Conservation (phyloP, 257 asterid species). For the Coffea canephora region DNA sequence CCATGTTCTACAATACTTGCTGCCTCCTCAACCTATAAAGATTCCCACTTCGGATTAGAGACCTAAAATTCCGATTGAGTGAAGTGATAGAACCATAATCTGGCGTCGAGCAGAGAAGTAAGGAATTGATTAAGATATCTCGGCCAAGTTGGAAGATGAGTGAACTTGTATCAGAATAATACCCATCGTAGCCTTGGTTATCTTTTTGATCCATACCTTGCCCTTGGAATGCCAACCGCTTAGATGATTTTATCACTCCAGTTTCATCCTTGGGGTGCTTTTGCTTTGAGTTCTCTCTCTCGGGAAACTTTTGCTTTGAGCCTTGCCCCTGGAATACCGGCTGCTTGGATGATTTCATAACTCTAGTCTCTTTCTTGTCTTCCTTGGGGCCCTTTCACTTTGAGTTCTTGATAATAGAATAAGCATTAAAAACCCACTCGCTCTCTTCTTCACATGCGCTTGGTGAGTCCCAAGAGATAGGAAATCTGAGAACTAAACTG, state of each 20-base stretch:
- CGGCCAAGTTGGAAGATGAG: conserved; percentile 37
- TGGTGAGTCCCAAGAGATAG: conserved; percentile 52
- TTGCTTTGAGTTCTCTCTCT: conserved; percentile 28
- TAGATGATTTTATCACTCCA: conserved; percentile 30
- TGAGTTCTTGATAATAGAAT: conserved; percentile 33
- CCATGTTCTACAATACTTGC: conserved; percentile 39
- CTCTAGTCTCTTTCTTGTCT: conserved; percentile 38
- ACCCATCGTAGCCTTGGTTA: conserved; percentile 1
- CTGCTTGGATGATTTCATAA: conserved; percentile 32
- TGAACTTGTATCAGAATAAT: conserved; percentile 11
- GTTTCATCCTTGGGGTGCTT: conserved; percentile 46
- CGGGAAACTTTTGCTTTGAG: background rate
- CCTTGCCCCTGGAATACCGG: conserved; percentile 15
- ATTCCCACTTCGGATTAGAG: conserved; percentile 34
- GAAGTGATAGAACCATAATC: conserved; percentile 31
- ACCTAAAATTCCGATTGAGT: conserved; percentile 33
- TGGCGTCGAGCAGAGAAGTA: conserved; percentile 31
- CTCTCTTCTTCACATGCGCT: conserved; percentile 41
- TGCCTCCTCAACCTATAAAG: conserved; percentile 34
- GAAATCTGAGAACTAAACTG: conserved; percentile 1
- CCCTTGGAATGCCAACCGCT: conserved; percentile 19
- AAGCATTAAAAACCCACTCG: conserved; percentile 45
- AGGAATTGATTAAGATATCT: conserved; percentile 34
- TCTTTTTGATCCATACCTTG: conserved; percentile 11
- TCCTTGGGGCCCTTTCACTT: conserved; percentile 47